Percentiles rank a stretch among this genome's conserved stretches.
Conservation (phyloP, 1,139 yeast species). For the Eremothecium sinecaudum region DNA sequence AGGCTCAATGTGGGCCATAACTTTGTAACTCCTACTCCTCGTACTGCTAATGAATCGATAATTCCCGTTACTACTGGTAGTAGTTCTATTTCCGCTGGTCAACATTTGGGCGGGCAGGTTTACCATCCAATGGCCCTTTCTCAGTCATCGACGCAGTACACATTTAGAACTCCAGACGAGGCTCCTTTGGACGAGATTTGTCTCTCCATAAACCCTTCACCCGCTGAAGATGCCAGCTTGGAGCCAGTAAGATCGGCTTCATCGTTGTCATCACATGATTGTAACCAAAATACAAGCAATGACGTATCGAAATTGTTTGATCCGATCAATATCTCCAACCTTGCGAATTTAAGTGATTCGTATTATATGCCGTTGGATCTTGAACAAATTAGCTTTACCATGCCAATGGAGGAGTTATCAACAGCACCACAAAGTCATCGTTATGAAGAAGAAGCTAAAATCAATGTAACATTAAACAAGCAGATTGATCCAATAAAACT, state of each 20-base stretch:
- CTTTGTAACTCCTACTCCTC: slow-evolving; percentile 3
- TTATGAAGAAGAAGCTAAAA: slow-evolving; percentile 3
- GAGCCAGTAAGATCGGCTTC: slow-evolving; percentile 12
- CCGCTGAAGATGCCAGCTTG: slow-evolving; percentile 12
- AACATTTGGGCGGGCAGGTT: not conserved
- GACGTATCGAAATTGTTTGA: slow-evolving; percentile 5
- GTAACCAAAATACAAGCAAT: slow-evolving; percentile 3
- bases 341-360: slow-evolving; percentile 8
- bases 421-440: not conserved
- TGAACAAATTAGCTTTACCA: slow-evolving; percentile 15
- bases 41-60: slow-evolving; percentile 2
- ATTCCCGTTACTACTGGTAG: slow-evolving; percentile 1
- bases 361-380: slow-evolving; percentile 17
- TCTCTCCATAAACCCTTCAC: slow-evolving; percentile 10
- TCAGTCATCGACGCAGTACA: not conserved
- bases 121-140: not conserved
- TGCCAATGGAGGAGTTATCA: slow-evolving; percentile 11
- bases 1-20: not conserved
- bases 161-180: slow-evolving; percentile 4
- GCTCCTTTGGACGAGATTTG: slow-evolving; percentile 10
- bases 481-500: slow-evolving; percentile 18
- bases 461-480: slow-evolving; percentile 14
- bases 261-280: slow-evolving; percentile 13
- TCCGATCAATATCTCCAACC: slow-evolving; percentile 2
- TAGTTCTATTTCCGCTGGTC: not conserved